These are phyloP conservation scores for Calonectria pauciramosa DNA, from an alignment of 2,329 filamentous ascomycete species.

Conservation along the genomic window DNA sequence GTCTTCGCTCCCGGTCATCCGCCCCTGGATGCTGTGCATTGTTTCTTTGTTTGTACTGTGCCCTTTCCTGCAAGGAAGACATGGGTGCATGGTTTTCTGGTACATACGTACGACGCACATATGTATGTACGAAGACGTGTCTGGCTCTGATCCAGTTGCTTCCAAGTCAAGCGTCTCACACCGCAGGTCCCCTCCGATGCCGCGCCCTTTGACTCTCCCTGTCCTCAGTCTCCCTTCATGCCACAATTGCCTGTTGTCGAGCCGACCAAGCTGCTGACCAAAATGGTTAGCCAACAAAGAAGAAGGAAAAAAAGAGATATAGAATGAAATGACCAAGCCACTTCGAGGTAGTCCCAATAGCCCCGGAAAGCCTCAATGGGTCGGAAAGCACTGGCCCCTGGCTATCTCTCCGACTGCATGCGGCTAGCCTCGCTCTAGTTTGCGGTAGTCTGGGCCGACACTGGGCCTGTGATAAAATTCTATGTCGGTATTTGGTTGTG, in stretches of 20 bases:
- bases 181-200: background rate
- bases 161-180: background rate
- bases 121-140: constrained; percentile 9
- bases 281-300: background rate
- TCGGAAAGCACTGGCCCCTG: constrained; percentile 18
- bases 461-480: background rate
- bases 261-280: background rate
- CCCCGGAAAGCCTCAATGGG: background rate
- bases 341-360: constrained; percentile 5
- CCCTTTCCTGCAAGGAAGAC: background rate
- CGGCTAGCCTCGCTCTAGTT: constrained; percentile 21
- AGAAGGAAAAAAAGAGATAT: background rate
- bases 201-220: constrained; percentile 1
- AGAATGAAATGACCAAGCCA: constrained; percentile 10
- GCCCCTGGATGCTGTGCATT: constrained; percentile 1
- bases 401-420: constrained; percentile 14
- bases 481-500: constrained; percentile 13
- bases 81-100: background rate
- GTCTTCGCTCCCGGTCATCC: constrained; percentile 19
- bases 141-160: background rate
- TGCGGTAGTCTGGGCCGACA: constrained; percentile 16
- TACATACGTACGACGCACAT: background rate
- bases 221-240: constrained; percentile 1
- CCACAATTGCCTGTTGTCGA: background rate
- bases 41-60: background rate